A percentile compares a stretch with the other conserved stretches of the same genome.
Conservation (phyloP, 2,329 filamentous ascomycete genomes). For the Zarea fungicola region DNA sequence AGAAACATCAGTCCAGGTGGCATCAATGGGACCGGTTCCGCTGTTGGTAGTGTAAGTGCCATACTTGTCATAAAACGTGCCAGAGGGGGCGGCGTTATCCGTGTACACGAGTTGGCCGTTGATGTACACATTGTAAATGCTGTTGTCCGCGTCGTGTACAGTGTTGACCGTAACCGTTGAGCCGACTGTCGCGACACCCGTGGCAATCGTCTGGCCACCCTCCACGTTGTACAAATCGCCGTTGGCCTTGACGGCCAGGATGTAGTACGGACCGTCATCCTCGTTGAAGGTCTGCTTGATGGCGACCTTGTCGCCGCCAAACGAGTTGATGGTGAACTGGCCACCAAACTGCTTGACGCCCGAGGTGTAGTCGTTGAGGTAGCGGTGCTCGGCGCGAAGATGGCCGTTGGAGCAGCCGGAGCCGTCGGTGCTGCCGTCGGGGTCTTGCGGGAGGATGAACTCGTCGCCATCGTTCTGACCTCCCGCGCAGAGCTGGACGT, state of each 20-base stretch:
- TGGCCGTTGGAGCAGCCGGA: constrained; percentile 11
- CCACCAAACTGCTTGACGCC: constrained; percentile 19
- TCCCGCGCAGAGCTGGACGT: constrained; percentile 7
- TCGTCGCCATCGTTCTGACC: constrained; percentile 6
- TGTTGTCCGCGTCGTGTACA: constrained; percentile 18
- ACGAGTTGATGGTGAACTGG: constrained; percentile 20
- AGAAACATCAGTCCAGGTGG: too few relatives aligned
- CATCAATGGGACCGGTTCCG: too few relatives aligned
- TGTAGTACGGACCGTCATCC: constrained; percentile 18
- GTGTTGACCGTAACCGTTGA: constrained; percentile 20
- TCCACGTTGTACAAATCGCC: constrained; percentile 20
- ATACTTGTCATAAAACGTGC: constrained; percentile 23
- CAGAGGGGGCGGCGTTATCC: constrained; percentile 18
- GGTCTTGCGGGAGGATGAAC: constrained; percentile 1
- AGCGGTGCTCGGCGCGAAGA: constrained; percentile 11
- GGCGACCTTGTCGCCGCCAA: constrained; percentile 19
- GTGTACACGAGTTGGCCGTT: constrained; percentile 19
- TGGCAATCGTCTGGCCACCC: constrained; percentile 18
- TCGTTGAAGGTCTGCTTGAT: constrained; percentile 24
- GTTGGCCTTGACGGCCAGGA: constrained; percentile 17
- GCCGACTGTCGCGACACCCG: constrained; percentile 17
- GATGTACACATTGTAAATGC: constrained; percentile 21
- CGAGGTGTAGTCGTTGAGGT: constrained; percentile 10
- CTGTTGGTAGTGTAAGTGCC: constrained; percentile 22
- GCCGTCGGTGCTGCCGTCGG: constrained; percentile 2